A percentile compares a stretch with the other conserved stretches of the same genome.
Evolutionary conservation across 805 yeast genomes (phyloP).

Genomic region (Metschnikowia kofuensis): DNA sequence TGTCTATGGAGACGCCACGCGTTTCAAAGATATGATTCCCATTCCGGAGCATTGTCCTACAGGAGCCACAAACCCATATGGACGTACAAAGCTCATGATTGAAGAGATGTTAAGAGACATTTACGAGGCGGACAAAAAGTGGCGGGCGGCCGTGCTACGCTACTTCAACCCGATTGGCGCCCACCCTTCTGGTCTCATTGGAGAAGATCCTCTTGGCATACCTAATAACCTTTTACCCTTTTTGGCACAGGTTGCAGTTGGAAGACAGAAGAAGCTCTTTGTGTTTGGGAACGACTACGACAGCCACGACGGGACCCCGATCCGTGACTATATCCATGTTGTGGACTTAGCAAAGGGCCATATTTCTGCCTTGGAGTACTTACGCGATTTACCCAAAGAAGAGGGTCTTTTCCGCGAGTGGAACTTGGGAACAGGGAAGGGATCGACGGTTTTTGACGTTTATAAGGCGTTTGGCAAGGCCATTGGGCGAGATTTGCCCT

Average conservation of each 20-base stretch:
- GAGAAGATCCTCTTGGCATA: slow-evolving; percentile 76
- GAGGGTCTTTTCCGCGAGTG: slow-evolving; percentile 66
- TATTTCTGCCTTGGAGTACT: slow-evolving; percentile 62
- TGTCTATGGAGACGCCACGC: slow-evolving; percentile 77
- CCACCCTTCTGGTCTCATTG: slow-evolving; percentile 75
- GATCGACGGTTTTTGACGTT: slow-evolving; percentile 75
- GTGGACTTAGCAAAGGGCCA: slow-evolving; percentile 79
- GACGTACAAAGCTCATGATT: slow-evolving; percentile 64
- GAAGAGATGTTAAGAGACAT: slow-evolving; percentile 61
- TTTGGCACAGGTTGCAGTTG: slow-evolving; percentile 75
- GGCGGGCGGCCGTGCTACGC: slow-evolving; percentile 63
- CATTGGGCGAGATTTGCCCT: slow-evolving; percentile 62
- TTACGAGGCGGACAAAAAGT: slow-evolving; percentile 40
- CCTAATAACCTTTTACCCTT: slow-evolving; percentile 76
- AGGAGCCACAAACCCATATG: slow-evolving; percentile 76
- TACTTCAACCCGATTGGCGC: slow-evolving; percentile 88
- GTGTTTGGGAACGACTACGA: slow-evolving; percentile 73
- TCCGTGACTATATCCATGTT: slow-evolving; percentile 79
- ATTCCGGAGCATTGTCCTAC: slow-evolving; percentile 76
- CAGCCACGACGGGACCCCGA: slow-evolving; percentile 76
- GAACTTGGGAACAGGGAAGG: slow-evolving; percentile 81
- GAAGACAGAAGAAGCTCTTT: slow-evolving; percentile 61
- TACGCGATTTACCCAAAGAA: slow-evolving; percentile 29
- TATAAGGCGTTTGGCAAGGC: slow-evolving; percentile 62
- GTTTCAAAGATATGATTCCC: slow-evolving; percentile 70